Conservation (phyloP, 2,329 filamentous ascomycete species). For the Colletotrichum navitas region DNA sequence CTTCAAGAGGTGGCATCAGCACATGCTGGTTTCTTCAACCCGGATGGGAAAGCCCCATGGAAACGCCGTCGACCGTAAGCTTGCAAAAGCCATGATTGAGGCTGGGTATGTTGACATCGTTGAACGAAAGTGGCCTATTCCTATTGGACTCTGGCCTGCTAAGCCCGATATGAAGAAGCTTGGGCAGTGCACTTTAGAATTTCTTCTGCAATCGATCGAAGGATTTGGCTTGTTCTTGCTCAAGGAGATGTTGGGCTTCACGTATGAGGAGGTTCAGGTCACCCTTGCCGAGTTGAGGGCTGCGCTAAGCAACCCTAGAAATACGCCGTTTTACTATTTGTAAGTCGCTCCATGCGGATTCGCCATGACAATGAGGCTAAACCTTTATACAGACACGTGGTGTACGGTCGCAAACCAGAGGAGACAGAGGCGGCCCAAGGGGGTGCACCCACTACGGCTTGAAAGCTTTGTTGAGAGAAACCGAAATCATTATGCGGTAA, state of each 20-base stretch:
- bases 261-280: conserved; percentile 45
- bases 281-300: conserved; percentile 44
- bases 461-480: too few species aligned
- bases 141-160: conserved; percentile 38
- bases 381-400: neutral
- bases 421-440: too few species aligned
- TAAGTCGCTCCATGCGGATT: neutral
- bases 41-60: conserved; percentile 50
- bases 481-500: too few species aligned
- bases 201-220: conserved; percentile 46
- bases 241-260: conserved; percentile 49
- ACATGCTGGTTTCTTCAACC: conserved; percentile 47
- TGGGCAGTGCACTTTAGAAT: conserved; percentile 43
- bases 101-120: conserved; percentile 45
- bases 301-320: conserved; percentile 10
- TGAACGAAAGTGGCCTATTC: conserved; percentile 41
- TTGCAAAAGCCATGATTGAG: conserved; percentile 43
- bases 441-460: neutral
- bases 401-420: conserved; percentile 22
- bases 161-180: conserved; percentile 32
- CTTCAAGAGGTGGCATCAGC: conserved; percentile 45
- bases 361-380: neutral
- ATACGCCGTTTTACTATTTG: conserved; percentile 8
- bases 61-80: conserved; percentile 42
- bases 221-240: conserved; percentile 48